Conservation (phyloP, 2,329 filamentous ascomycete species). For the Penicillium italicum region DNA sequence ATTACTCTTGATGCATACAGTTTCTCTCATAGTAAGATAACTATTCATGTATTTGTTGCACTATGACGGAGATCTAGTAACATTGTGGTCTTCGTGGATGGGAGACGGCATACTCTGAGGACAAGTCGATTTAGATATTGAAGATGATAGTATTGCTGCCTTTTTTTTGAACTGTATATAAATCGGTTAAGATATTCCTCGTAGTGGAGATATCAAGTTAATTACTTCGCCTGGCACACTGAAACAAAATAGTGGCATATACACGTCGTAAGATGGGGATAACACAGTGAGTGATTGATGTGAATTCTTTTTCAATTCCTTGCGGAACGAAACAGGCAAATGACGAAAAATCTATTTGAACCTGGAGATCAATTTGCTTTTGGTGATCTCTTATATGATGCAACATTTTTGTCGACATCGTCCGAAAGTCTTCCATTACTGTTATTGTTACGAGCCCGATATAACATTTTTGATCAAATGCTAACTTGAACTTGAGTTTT, state of each 20-base stretch:
- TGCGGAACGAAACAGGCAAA: neutral
- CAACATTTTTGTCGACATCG: slow-evolving; percentile 2
- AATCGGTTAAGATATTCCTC: neutral
- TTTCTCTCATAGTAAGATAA: neutral
- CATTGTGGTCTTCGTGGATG: neutral
- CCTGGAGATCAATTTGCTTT: neutral
- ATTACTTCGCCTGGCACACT: neutral
- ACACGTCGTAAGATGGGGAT: neutral
- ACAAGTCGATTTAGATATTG: neutral
- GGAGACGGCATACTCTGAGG: neutral
- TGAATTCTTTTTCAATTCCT: neutral
- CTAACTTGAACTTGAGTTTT: neutral
- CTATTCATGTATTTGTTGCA: neutral
- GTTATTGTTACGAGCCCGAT: neutral
- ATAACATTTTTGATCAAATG: neutral
- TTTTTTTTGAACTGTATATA: neutral
- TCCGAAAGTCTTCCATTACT: neutral
- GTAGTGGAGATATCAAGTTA: neutral
- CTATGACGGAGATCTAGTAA: neutral
- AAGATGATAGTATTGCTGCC: neutral
- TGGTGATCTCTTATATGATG: neutral
- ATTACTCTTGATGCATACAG: neutral
- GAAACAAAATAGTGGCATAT: neutral
- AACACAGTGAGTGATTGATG: neutral
- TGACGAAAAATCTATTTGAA: neutral